Base-by-base conservation (phyloP, 192 early-diverging fungal genomes). In the Mortierella hygrophila region DNA sequence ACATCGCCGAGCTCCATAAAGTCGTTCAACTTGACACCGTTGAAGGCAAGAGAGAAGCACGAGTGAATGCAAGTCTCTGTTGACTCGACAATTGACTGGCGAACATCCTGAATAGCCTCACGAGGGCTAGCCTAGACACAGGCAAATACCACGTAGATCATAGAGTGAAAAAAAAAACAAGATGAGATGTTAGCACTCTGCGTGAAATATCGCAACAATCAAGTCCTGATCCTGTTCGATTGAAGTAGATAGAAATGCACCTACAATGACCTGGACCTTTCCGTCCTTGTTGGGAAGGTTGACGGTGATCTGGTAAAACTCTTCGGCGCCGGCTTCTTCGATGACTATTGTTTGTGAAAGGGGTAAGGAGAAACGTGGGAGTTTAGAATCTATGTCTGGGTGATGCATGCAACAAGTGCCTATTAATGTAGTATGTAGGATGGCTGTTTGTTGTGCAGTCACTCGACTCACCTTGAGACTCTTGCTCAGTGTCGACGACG, bases 81-180 rank as follows among this genome's bases (percentile, higher is more conserved):
- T 4, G 94, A 94, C 82, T 99, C 98, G 72, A 94, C 94, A 68
- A 99, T 90, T 26, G 92, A 94, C 77, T 97, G 95, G 74, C 95
- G 95, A 76, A 99, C 92, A 77, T 98, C 97, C 75, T 95, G 94
- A 65, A 99, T 91, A 7, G 95, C 90, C 81, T 96, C 95, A 68
- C 91, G 90, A 70, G 95, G 89, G 40, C 92, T 94, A 8, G 93
- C 94, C 93, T 94, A 75, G 21, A 60, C 54, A 8, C 41, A 81
- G 41, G 38, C 3, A 40, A 55, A 72, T 18, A 15, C 26, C 40
- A 37, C 3, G 13, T 16, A 26, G 26, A 46, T 42, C 26, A 42
- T 72, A 1, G 37, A 26, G 10, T 4, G 37, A 26, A 11, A 41
- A 44, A 52, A 20, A 47, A 82, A 29, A 29, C 29, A 29, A 47